phyloP scores from a whole-genome alignment of 1,139 yeast species.

The Kluyveromyces marxianus region DNA sequence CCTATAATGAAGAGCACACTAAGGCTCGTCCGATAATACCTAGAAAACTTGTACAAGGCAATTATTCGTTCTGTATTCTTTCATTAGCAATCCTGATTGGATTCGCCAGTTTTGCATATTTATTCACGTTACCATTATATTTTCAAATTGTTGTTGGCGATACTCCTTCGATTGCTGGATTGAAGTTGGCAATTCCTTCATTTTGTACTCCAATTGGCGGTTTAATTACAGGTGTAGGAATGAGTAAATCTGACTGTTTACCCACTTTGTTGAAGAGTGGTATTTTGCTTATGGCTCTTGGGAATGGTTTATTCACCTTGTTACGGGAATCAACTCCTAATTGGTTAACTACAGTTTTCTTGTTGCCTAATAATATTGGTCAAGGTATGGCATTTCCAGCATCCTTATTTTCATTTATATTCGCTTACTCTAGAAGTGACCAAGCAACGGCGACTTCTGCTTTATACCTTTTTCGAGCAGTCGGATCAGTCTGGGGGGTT shows the following conservation, averaged over 20 bases:
- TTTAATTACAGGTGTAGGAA: conserved; percentile 33
- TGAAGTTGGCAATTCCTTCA: conserved; percentile 35
- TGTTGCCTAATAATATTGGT: conserved; percentile 37
- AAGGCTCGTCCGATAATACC: conserved; percentile 36
- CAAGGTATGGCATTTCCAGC: conserved; percentile 38
- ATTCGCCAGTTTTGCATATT: conserved; percentile 34
- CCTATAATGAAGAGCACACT: conserved; percentile 29
- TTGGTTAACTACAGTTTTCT: conserved; percentile 26
- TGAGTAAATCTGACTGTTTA: conserved; percentile 29
- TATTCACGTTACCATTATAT: conserved; percentile 36
- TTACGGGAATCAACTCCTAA: conserved; percentile 24
- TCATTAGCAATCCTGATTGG: conserved; percentile 35
- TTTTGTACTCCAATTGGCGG: conserved; percentile 37
- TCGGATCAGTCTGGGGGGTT: conserved; percentile 39
- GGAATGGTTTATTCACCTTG: conserved; percentile 31
- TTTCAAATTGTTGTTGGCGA: conserved; percentile 30
- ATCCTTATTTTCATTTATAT: conserved; percentile 35
- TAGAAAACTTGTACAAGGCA: conserved; percentile 26
- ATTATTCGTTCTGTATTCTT: conserved; percentile 27
- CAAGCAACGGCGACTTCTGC: conserved; percentile 37
- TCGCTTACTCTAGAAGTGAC: conserved; percentile 30
- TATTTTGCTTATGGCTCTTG: conserved; percentile 31
- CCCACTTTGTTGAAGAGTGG: conserved; percentile 29
- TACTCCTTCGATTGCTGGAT: conserved; percentile 15
- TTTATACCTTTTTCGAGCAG: conserved; percentile 34